Percentiles rank a stretch among this genome's conserved stretches.
phyloP scores from a whole-genome alignment of 1,139 yeast species.

The Debaryomycetaceae sp. region DNA sequence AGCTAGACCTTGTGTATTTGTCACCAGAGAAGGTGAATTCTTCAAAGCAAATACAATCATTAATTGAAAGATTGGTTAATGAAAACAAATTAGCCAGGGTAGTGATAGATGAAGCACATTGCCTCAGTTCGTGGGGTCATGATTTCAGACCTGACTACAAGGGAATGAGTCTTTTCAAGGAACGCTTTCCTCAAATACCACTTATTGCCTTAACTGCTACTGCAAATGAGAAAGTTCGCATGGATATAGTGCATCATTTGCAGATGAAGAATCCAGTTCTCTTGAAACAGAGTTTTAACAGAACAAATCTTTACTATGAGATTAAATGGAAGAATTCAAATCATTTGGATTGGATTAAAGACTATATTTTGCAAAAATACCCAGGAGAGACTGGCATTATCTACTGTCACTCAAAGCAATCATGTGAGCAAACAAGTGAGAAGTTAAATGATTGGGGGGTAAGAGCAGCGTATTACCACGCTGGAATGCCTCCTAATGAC shows the following conservation, averaged over 20 bases:
- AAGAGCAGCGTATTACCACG: conserved; percentile 78
- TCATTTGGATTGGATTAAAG: conserved; percentile 58
- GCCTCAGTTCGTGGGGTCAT: conserved; percentile 99
- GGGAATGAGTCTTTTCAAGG: conserved; percentile 69
- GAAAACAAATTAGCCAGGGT: conserved; percentile 68
- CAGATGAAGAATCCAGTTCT: conserved; percentile 54
- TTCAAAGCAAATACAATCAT: conserved; percentile 64
- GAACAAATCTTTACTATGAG: conserved; percentile 81
- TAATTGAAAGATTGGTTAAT: conserved; percentile 55
- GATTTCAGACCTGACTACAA: conserved; percentile 97
- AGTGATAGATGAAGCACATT: conserved; percentile 97
- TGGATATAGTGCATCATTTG: conserved; percentile 79
- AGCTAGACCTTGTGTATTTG: conserved; percentile 73
- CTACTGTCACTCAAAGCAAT: conserved; percentile 85
- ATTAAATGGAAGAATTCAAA: conserved; percentile 62
- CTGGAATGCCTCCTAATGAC: conserved; percentile 83
- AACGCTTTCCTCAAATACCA: conserved; percentile 74
- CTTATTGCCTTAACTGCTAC: conserved; percentile 97
- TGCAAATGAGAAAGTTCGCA: conserved; percentile 85
- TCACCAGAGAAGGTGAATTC: conserved; percentile 95
- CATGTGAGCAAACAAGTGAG: conserved; percentile 80
- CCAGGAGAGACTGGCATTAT: conserved; percentile 76
- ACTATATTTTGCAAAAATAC: conserved; percentile 51
- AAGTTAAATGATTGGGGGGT: conserved; percentile 60
- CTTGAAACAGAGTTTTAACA: conserved; percentile 78